These are phyloP conservation scores for Graphium sp. DNA, from an alignment of 2,329 filamentous ascomycete species.

Conservation along the genomic window DNA sequence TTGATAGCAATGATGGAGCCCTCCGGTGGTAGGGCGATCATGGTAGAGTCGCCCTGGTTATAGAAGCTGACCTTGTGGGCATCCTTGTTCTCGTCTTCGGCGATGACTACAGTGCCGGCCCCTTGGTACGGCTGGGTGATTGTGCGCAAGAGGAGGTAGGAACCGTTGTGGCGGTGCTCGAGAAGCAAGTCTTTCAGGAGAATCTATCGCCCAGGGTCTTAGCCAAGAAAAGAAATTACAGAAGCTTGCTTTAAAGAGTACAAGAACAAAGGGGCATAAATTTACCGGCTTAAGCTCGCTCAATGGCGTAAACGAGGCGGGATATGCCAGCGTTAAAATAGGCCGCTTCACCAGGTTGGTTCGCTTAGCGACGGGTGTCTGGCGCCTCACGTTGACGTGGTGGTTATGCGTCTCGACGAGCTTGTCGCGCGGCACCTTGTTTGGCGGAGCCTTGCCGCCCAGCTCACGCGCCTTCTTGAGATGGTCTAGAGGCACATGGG, in stretches of 20 bases:
- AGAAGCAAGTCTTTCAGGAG: conserved; percentile 12
- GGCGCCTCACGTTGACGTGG: conserved; percentile 7
- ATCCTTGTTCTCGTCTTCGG: conserved; percentile 17
- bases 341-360: conserved; percentile 10
- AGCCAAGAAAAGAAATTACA: no score
- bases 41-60: conserved; percentile 15
- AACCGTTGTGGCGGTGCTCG: conserved; percentile 16
- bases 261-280: not conserved
- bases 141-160: conserved; percentile 13
- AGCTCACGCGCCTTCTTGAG: conserved; percentile 8
- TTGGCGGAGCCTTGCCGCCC: conserved; percentile 8
- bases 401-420: conserved; percentile 8
- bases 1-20: conserved; percentile 16
- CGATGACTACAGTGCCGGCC: conserved; percentile 15
- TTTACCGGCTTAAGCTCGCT: conserved; percentile 5
- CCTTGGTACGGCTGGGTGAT: conserved; percentile 14
- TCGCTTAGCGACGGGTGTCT: conserved; percentile 4
- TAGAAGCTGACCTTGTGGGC: conserved; percentile 19
- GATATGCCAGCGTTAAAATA: conserved; percentile 9
- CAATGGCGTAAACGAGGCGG: conserved; percentile 7
- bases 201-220: conserved; percentile 8
- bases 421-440: conserved; percentile 4
- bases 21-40: conserved; percentile 15
- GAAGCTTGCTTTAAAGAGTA: no score
- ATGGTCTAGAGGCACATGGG: conserved; percentile 8